Conservation (phyloP, 257 asterid species). For the Nicotiana paniculata region DNA sequence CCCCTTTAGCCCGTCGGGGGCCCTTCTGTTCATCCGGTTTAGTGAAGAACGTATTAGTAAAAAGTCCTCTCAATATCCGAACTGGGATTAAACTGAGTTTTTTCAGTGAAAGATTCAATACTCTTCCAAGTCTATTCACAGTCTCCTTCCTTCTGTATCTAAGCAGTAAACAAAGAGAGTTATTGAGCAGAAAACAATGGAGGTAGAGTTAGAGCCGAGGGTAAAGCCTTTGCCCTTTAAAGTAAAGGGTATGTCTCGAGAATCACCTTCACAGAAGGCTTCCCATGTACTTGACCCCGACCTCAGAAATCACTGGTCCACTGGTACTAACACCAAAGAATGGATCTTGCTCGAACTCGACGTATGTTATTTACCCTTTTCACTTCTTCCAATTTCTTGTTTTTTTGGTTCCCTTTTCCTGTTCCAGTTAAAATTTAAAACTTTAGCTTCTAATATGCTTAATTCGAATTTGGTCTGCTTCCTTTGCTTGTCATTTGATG, state of each 20-base stretch:
- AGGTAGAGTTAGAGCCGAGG: slow-evolving; percentile 84
- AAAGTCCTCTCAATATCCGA: background rate
- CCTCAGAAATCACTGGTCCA: slow-evolving; percentile 96
- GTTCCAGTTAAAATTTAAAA: background rate
- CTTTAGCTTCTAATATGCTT: background rate
- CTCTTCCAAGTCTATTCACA: background rate
- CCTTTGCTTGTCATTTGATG: background rate
- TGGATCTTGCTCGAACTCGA: slow-evolving; percentile 97
- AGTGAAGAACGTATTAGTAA: background rate
- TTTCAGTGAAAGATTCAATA: background rate
- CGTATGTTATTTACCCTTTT: slow-evolving; percentile 31
- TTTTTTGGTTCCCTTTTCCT: background rate
- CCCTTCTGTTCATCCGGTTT: background rate
- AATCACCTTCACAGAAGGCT: slow-evolving; percentile 87
- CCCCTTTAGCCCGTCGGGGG: background rate
- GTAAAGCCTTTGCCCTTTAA: slow-evolving; percentile 78
- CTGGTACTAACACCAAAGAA: slow-evolving; percentile 91
- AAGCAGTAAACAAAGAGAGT: background rate
- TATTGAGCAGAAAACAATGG: slow-evolving; percentile 39
- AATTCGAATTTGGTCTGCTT: background rate
- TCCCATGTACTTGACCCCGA: slow-evolving; percentile 76
- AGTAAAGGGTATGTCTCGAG: slow-evolving; percentile 90
- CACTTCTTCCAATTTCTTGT: background rate
- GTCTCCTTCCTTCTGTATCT: background rate
- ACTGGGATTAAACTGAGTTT: background rate